phyloP scores from a whole-genome alignment of 2,329 filamentous ascomycete species.

The Nothophoma quercina region DNA sequence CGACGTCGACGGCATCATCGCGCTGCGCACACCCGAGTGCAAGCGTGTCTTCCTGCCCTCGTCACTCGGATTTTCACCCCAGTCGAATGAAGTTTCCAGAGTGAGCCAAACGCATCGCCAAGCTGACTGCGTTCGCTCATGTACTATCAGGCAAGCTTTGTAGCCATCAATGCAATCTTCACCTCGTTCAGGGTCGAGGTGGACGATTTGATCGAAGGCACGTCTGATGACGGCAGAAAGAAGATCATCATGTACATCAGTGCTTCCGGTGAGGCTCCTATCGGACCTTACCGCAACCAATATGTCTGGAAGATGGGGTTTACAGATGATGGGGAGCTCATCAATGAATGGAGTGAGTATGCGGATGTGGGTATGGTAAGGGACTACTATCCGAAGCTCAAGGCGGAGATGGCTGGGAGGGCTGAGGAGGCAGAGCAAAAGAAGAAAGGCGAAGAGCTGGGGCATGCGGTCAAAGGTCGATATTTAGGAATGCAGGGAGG shows the following conservation, averaged over 20 bases:
- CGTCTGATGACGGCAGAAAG: constrained; percentile 8
- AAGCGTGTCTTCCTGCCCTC: constrained; percentile 38
- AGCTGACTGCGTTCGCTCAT: too few relatives aligned
- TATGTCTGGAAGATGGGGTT: constrained; percentile 43
- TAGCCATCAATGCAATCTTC: constrained; percentile 38
- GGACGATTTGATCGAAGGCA: constrained; percentile 44
- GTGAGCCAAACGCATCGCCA: too few relatives aligned
- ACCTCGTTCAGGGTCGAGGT: constrained; percentile 39
- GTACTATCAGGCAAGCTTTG: constrained; percentile 28
- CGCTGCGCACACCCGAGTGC: constrained; percentile 36
- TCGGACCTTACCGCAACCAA: constrained; percentile 34
- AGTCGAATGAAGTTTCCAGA: constrained; percentile 38
- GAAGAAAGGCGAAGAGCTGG: neutral
- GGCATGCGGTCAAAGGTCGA: neutral
- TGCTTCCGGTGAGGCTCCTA: constrained; percentile 42
- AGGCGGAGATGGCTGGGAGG: constrained; percentile 22
- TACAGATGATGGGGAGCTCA: constrained; percentile 20
- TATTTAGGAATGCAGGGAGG: neutral
- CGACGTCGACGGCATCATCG: constrained; percentile 39
- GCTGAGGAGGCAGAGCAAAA: neutral
- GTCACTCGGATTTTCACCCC: constrained; percentile 31
- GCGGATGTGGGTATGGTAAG: constrained; percentile 39
- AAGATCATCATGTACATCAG: constrained; percentile 44
- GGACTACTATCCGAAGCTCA: constrained; percentile 41
- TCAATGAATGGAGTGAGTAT: constrained; percentile 36